Evolutionary conservation across 768 basidiomycete genomes (phyloP).

Genomic region (Rhizopogon salebrosus): DNA sequence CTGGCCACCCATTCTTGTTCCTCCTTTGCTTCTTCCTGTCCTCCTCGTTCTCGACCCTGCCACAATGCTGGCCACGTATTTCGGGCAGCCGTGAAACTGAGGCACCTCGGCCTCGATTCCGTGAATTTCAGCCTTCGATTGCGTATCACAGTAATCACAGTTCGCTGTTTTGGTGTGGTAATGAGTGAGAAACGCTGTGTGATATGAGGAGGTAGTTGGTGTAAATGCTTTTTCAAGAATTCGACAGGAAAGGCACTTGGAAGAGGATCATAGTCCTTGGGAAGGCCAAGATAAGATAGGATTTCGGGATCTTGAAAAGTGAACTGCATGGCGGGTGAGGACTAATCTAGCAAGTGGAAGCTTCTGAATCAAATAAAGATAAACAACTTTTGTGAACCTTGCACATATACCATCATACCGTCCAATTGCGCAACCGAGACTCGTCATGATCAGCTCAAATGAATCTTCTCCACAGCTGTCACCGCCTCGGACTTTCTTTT

Average conservation of each 20-base stretch:
- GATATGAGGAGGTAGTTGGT: conserved; percentile 64
- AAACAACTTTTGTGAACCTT: conserved; percentile 12
- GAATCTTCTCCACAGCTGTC: conserved; percentile 6
- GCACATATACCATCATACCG: not conserved
- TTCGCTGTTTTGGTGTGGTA: conserved; percentile 60
- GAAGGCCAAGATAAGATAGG: conserved; percentile 52
- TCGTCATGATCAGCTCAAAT: not conserved
- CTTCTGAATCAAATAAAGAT: conserved; percentile 10
- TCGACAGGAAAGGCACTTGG: conserved; percentile 53
- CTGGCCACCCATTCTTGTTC: conserved; percentile 66
- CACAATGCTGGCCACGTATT: conserved; percentile 65
- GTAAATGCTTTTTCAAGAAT: conserved; percentile 58
- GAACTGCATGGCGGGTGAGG: too few species aligned
- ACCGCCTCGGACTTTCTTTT: conserved; percentile 24
- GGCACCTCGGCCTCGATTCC: conserved; percentile 47
- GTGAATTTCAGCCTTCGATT: conserved; percentile 69
- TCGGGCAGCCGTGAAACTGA: conserved; percentile 49
- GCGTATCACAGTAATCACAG: conserved; percentile 55
- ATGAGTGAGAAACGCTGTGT: conserved; percentile 35
- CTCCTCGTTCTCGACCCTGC: conserved; percentile 48
- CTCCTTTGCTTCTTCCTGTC: conserved; percentile 51
- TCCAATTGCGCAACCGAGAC: not conserved
- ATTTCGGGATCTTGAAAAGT: conserved; percentile 21
- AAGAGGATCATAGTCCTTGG: conserved; percentile 52
- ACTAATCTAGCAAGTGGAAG: not conserved